Percentiles rank a stretch among this genome's conserved stretches.
phyloP scores from a whole-genome alignment of 306 rosid genomes.

The Lotus japonicus region DNA sequence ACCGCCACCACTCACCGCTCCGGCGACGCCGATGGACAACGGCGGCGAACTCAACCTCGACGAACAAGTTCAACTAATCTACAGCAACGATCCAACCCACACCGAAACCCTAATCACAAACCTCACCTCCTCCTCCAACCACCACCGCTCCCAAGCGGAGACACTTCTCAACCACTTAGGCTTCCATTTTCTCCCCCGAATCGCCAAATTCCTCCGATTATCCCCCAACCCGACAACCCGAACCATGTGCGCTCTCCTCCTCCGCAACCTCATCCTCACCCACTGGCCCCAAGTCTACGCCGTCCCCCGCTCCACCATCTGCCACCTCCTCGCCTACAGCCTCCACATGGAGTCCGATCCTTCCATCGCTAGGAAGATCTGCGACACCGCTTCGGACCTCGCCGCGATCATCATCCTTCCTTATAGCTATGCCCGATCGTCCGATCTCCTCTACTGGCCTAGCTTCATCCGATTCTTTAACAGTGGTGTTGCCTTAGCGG shows the following conservation, averaged over 20 bases:
- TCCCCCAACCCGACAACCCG: slow-evolving; percentile 39
- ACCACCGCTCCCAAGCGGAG: slow-evolving; percentile 54
- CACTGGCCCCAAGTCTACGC: slow-evolving; percentile 41
- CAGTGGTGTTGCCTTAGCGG: slow-evolving; percentile 37
- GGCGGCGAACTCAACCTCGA: slow-evolving; percentile 26
- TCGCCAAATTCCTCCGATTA: slow-evolving; percentile 39
- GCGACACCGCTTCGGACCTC: slow-evolving; percentile 56
- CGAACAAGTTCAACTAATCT: slow-evolving; percentile 34
- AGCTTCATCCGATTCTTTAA: slow-evolving; percentile 40
- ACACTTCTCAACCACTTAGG: slow-evolving; percentile 52
- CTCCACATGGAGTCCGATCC: slow-evolving; percentile 37
- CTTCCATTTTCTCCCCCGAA: slow-evolving; percentile 38
- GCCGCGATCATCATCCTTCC: slow-evolving; percentile 39
- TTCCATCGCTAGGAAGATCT: slow-evolving; percentile 49
- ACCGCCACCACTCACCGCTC: too few species aligned
- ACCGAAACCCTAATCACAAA: slow-evolving; percentile 55
- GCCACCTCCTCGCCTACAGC: slow-evolving; percentile 39
- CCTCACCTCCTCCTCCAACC: slow-evolving; percentile 51
- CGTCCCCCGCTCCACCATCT: slow-evolving; percentile 36
- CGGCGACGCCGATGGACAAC: too few species aligned
- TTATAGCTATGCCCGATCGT: slow-evolving; percentile 34
- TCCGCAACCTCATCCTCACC: slow-evolving; percentile 49
- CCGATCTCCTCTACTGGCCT: slow-evolving; percentile 37
- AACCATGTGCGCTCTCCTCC: slow-evolving; percentile 56
- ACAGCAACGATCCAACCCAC: slow-evolving; percentile 33